Base-by-base conservation (phyloP, 768 basidiomycete genomes). In the Auricularia cornea region DNA sequence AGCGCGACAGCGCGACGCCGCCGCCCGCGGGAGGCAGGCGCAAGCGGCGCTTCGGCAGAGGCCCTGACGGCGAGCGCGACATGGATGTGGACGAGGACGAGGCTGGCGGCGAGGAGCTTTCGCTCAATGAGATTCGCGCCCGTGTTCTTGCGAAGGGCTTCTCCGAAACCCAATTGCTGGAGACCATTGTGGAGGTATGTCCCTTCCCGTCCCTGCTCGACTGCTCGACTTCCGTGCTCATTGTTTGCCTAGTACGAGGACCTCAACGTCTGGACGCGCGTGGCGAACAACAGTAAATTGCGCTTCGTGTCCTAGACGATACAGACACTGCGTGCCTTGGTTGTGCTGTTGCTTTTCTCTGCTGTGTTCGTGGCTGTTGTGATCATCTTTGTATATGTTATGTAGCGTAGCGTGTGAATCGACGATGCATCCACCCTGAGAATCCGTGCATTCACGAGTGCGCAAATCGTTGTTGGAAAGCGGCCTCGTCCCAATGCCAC, bases 121-220 rank as follows among this genome's bases (percentile, higher is more conserved):
- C 86, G 8, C 86, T 99, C 81, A 83, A 92, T 48, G 94, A 98
- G 66, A 84, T 98, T 63, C 84, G 95, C 33, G 86, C 88, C 57
- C 84, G 94, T 41, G 88, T 98, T 12, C 75, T 95, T 63, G 87
- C 85, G 56, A 86, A 85, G 67, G 95, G 95, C 20, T 97, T 89
- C 75, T 98, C 93, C 16, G 96, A 99, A 72, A 85, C 82, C 1
- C 90, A 94, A 74, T 81, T 99, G 16, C 91, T 89, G 80, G 87
- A 92, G 65, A 91, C 92, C 1, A 88, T 98, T 60, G 69, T 80
- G 20, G 81, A 89, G 79, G 94, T 94, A 70, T 73, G 86, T 71
- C 30, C n/a, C n/a, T n/a, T n/a, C n/a, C n/a, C n/a, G n/a, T 64
- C 16, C 28, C 35, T 38, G 10, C 16, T 35, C 26, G 65, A 61